Evolutionary conservation across 495 filamentous ascomycete species (phyloP).

Genomic region (Hypoxylon crocopeplum): DNA sequence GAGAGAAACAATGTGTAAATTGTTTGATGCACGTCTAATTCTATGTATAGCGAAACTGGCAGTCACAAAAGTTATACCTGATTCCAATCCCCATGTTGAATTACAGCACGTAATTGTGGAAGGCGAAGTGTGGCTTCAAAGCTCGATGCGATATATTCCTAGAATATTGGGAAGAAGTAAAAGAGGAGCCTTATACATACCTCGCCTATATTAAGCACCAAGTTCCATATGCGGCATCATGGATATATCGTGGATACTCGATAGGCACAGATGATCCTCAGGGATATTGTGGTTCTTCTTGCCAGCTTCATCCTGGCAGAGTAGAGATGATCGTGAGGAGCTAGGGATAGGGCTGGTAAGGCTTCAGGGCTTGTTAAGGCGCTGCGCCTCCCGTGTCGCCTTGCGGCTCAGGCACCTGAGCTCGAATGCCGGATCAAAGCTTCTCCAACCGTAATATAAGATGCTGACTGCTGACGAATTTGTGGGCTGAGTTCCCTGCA

Average conservation of each 20-base stretch:
- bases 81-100: not conserved
- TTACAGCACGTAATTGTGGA: not conserved
- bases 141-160: too few species aligned
- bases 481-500: slow-evolving; percentile 1
- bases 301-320: slow-evolving; percentile 2
- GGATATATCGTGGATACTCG: too few species aligned
- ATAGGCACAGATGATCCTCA: too few species aligned
- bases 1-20: not conserved
- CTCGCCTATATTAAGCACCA: slow-evolving; percentile 7
- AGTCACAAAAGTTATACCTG: not conserved
- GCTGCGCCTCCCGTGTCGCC: slow-evolving; percentile 13
- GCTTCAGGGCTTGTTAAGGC: slow-evolving; percentile 14
- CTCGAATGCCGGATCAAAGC: slow-evolving; percentile 1
- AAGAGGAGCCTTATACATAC: not conserved
- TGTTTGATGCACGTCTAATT: not conserved
- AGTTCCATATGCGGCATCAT: slow-evolving; percentile 8
- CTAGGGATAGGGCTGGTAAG: slow-evolving; percentile 6
- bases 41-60: too few species aligned
- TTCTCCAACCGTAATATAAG: not conserved
- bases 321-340: too few species aligned
- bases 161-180: not conserved
- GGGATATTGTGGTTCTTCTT: slow-evolving; percentile 5
- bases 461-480: slow-evolving; percentile 19
- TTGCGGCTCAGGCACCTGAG: slow-evolving; percentile 8
- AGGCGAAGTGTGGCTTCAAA: slow-evolving; percentile 6